Base-by-base conservation (phyloP, 2,329 filamentous ascomycete genomes). In the Microcyclosporella mali region DNA sequence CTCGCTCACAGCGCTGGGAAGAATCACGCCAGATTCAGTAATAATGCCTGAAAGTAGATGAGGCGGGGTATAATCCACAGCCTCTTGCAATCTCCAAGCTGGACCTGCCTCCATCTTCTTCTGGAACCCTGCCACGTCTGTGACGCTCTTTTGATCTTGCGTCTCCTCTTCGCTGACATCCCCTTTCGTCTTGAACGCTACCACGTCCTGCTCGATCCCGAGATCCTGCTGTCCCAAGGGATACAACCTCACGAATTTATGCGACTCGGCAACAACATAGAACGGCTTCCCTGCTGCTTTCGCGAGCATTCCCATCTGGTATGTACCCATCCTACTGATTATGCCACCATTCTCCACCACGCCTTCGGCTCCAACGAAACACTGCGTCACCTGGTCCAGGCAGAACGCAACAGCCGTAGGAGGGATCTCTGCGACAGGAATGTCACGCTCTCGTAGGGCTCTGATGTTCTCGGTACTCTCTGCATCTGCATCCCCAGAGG, bases 331-430 rank as follows among this genome's bases (percentile, higher is more conserved):
- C 37, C 89, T 75, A 17, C 85, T 90, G 54, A 98, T 86, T 55
- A 97, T 84, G 29, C 90, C 90, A 37, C 92, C 92, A 61, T 95
- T 94, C 60, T 94, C 87, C 15, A 94, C 87, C 12, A 97, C 88
- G 31, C 88, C 89, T 65, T 97, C 90, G 1, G 79, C 69, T 33
- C 79, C 79, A 1, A 82, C 77, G 51, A 82, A 79, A 14, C 80
- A 74, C 62, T 78, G 77, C 49, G 88, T 79, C 11, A 92, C 82
- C 61, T 79, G 81, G 12, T 78, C 74, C 65, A 97, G 78, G 32
- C 84, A 81, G 62, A 94, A 89, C 27, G 86, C 88, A 7, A 88
- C 79, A 2, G 84, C 84, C 4, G 81, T 80, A 41, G 85, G 80
- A 2, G 80, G 76, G 33, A 97, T 87, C 1, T 83, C 85, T 11